Base-by-base conservation (phyloP, 345 rosid genomes). In the Erysimum cheiranthoides region DNA sequence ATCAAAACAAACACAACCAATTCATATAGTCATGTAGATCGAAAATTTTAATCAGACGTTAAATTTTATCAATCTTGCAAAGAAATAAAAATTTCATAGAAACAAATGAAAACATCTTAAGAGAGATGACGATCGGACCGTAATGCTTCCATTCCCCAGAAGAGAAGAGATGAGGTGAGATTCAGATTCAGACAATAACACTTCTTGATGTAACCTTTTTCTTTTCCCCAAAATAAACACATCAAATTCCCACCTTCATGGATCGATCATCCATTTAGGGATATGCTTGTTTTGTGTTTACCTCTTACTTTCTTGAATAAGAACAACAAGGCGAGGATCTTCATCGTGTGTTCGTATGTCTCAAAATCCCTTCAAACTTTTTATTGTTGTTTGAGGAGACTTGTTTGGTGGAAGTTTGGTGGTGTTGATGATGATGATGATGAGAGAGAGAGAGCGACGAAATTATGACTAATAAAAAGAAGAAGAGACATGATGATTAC, bases 101-200 rank as follows among this genome's bases (percentile, higher is more conserved):
- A 46, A 57, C 54, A 31, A 43, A 57, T 56, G 32, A 17, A 54
- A n/a, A 32, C 45, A 43, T 12, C 45, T 11, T 4, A 31, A 57
- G 46, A 59, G 60, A 71, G 60, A 47, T 36, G 68, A 35, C 61
- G 68, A 71, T 61, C 75, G 75, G 68, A 71, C 75, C 68, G 59
- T 71, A 25, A 60, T n/a, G 75, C 75, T 71, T 71, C 51, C 75
- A 71, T 71, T 71, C 75, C 75, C 75, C 39, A 6, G 9, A 28
- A 35, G 38, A 50, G 18, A 32, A 16, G 27, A 45, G 61, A 30
- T 42, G 27, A 59, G 39, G 21, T 70, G 18, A 59, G 75, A 59
- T 46, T 71, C 38, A 71, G 67, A 58, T 45, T 46, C 36, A 70
- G 8, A 60, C 50, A 51, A 31, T 16, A 25, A 7, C 3, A 66